Percentiles rank a stretch among this genome's conserved stretches.
phyloP scores from a whole-genome alignment of 148 eudicot genomes.

The Vaccinium vitisidaea region DNA sequence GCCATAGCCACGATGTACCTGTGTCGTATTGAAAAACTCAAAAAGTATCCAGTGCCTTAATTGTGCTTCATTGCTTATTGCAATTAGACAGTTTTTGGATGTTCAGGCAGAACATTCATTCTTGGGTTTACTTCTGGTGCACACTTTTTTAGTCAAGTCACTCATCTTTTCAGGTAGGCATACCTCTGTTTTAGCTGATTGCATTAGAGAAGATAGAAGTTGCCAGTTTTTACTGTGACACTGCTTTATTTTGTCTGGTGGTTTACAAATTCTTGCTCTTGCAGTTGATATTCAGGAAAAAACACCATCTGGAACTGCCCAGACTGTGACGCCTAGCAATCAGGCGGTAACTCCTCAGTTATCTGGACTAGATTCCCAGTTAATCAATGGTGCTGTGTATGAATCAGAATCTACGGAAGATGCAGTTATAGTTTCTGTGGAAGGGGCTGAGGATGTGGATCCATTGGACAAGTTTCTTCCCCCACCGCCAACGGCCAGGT shows the following conservation, averaged over 20 bases:
- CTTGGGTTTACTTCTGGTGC: not conserved
- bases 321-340: conserved; percentile 4
- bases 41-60: no score
- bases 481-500: conserved; percentile 57
- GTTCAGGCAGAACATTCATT: not conserved
- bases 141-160: not conserved
- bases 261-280: not conserved
- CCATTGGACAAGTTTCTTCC: conserved; percentile 70
- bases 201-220: not conserved
- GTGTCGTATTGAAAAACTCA: no score
- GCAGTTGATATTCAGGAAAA: conserved; percentile 14
- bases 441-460: conserved; percentile 34
- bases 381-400: conserved; percentile 25
- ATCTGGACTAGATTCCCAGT: conserved; percentile 36
- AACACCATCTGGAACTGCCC: conserved; percentile 9
- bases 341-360: conserved; percentile 42
- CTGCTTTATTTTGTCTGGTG: not conserved
- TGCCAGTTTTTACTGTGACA: not conserved
- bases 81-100: not conserved
- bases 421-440: conserved; percentile 29
- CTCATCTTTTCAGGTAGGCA: not conserved
- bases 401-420: conserved; percentile 39
- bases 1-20: no score
- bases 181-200: not conserved
- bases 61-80: not conserved